phyloP scores from a whole-genome alignment of 2,329 filamentous ascomycete species.

The Neonectria punicea region DNA sequence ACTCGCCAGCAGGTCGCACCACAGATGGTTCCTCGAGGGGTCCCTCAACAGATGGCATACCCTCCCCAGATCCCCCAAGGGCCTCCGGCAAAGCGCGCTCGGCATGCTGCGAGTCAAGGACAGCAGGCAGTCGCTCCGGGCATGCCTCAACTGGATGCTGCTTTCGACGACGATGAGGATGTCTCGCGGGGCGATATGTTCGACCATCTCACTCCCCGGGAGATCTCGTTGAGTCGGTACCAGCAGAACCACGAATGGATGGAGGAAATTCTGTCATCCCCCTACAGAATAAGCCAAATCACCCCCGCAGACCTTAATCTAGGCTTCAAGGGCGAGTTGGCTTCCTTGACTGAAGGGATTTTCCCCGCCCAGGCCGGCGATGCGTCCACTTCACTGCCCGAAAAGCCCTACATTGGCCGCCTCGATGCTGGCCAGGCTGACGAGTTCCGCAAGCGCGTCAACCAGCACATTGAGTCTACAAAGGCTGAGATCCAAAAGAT shows the following conservation, averaged over 20 bases:
- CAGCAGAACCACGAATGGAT: conserved; percentile 99
- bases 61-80: conserved; percentile 62
- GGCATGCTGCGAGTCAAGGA: conserved; percentile 56
- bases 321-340: conserved; percentile 84
- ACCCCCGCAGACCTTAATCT: conserved; percentile 87
- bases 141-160: conserved; percentile 53
- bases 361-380: conserved; percentile 74
- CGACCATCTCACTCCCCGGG: conserved; percentile 87
- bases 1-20: conserved; percentile 62
- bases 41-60: conserved; percentile 72
- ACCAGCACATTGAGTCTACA: conserved; percentile 76
- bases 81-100: conserved; percentile 66
- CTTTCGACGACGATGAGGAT: conserved; percentile 89
- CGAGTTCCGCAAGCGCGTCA: conserved; percentile 83
- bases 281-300: conserved; percentile 87
- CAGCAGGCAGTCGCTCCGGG: conserved; percentile 53
- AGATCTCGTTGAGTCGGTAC: conserved; percentile 88
- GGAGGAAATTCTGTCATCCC: conserved; percentile 94
- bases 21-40: conserved; percentile 56
- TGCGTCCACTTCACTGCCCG: conserved; percentile 55
- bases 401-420: conserved; percentile 69
- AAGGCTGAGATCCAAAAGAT: conserved; percentile 86
- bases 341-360: conserved; percentile 83
- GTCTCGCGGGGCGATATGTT: conserved; percentile 88
- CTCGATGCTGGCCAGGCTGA: conserved; percentile 81